These are phyloP conservation scores for Puccinia novopanici DNA, from an alignment of 1,284 basidiomycete species.

Conservation along the genomic window DNA sequence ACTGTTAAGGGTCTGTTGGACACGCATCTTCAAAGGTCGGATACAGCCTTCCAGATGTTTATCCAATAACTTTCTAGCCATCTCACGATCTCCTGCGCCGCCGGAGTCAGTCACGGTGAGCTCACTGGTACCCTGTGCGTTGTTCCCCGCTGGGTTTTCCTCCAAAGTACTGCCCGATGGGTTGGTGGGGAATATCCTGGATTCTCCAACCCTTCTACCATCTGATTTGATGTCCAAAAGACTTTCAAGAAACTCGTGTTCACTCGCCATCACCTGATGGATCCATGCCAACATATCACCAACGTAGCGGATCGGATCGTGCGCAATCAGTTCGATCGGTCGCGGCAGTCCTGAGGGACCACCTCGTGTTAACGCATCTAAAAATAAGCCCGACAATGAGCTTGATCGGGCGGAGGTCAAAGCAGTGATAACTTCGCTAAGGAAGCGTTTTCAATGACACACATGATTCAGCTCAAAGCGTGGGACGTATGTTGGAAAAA, in stretches of 20 bases:
- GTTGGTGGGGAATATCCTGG: constrained; percentile 55
- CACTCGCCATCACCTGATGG: constrained; percentile 90
- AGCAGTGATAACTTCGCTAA: constrained; percentile 73
- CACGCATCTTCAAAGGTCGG: constrained; percentile 67
- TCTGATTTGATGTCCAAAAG: constrained; percentile 73
- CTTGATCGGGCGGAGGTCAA: constrained; percentile 80
- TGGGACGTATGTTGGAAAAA: no score
- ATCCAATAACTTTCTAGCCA: constrained; percentile 81
- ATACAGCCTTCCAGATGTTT: constrained; percentile 71
- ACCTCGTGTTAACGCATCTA: constrained; percentile 83
- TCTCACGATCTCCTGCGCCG: constrained; percentile 73
- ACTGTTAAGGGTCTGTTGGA: constrained; percentile 85
- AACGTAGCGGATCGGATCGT: constrained; percentile 91
- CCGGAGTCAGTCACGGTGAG: constrained; percentile 51
- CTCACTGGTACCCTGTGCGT: constrained; percentile 62
- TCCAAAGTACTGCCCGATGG: neutral
- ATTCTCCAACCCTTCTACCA: constrained; percentile 74
- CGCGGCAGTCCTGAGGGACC: constrained; percentile 83
- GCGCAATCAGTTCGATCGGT: constrained; percentile 94
- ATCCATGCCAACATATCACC: constrained; percentile 99
- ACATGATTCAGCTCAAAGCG: neutral
- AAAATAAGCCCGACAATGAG: constrained; percentile 76
- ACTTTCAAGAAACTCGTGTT: constrained; percentile 85
- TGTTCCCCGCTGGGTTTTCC: constrained; percentile 25
- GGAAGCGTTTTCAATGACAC: neutral